Percentiles rank a stretch among this genome's conserved stretches.
These are phyloP conservation scores for Aquilaria yunnanensis DNA, from an alignment of 345 rosid genomes.

Conservation along the genomic window DNA sequence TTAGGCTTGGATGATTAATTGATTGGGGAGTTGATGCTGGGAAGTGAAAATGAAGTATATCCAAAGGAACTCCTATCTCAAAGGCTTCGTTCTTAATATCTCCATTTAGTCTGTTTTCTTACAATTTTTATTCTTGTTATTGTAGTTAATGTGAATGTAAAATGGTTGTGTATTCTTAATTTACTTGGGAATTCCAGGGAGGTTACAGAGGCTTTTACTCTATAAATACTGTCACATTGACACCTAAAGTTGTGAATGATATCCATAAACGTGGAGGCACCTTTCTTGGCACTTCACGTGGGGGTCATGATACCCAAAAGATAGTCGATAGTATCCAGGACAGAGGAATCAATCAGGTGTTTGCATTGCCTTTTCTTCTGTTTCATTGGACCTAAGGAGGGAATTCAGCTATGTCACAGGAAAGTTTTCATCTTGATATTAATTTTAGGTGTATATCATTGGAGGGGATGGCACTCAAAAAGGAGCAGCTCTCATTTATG, in stretches of 20 bases:
- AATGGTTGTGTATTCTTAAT: too few species aligned
- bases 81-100: too few species aligned
- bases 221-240: conserved; percentile 52
- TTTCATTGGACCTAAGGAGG: neutral
- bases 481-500: conserved; percentile 73
- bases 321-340: conserved; percentile 95
- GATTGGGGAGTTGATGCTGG: too few species aligned
- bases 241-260: conserved; percentile 78
- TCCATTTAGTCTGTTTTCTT: too few species aligned
- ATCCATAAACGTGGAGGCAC: conserved; percentile 97
- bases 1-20: too few species aligned
- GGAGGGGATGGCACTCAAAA: conserved; percentile 95
- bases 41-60: too few species aligned
- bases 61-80: too few species aligned
- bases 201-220: conserved; percentile 90
- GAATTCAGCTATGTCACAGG: neutral
- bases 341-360: conserved; percentile 85
- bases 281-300: conserved; percentile 76
- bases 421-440: conserved; percentile 1
- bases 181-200: conserved; percentile 40
- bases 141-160: too few species aligned
- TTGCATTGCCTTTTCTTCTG: conserved; percentile 8
- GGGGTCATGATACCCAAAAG: conserved; percentile 86
- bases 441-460: conserved; percentile 74
- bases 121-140: too few species aligned